Conservation (phyloP, 352 stramenopile species). For the Phytophthora megakarya region DNA sequence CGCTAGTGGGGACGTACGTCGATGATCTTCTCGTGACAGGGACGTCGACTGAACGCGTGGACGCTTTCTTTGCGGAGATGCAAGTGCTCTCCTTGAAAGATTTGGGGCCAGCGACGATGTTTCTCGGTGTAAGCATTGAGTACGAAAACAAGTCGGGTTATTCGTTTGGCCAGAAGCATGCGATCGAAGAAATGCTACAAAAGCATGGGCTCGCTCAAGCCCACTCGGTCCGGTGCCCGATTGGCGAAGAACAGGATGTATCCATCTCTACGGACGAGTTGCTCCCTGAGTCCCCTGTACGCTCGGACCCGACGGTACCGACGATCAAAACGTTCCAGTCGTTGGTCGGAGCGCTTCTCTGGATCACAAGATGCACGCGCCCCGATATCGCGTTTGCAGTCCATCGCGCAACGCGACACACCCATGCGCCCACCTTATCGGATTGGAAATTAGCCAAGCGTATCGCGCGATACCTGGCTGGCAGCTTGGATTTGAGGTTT, state of each 20-base stretch:
- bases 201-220: neutral
- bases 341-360: conserved; percentile 1
- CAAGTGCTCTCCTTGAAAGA: neutral
- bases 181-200: neutral
- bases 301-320: neutral
- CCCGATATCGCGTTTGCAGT: conserved; percentile 9
- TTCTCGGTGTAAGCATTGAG: neutral
- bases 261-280: no score
- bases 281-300: no score
- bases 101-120: neutral
- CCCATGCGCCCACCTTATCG: neutral
- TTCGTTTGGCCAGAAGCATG: neutral
- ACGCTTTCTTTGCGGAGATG: conserved; percentile 8
- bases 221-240: neutral
- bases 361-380: conserved; percentile 7
- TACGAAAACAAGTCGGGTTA: conserved; percentile 6
- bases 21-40: conserved; percentile 7
- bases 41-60: neutral
- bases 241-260: neutral
- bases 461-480: neutral
- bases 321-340: conserved; percentile 3
- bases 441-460: conserved; percentile 7
- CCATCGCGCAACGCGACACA: neutral
- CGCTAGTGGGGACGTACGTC: neutral
- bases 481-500: neutral